Evolutionary conservation across 495 filamentous ascomycete species (phyloP).

Genomic region (Talaromyces adpressus): DNA sequence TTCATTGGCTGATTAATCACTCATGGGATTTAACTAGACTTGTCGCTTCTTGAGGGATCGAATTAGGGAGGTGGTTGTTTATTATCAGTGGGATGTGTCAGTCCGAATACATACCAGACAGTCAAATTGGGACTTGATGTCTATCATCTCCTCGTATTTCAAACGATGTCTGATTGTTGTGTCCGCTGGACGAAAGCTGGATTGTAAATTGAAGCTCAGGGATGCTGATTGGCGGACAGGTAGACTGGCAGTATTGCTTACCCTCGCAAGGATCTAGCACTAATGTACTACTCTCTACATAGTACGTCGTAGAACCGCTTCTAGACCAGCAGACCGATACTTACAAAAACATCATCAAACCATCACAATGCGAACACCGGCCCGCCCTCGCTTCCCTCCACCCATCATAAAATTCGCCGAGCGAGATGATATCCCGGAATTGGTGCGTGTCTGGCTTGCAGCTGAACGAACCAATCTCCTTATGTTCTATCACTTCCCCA

Average conservation of each 20-base stretch:
- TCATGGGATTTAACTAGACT: background rate
- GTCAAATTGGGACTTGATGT: background rate
- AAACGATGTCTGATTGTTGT: background rate
- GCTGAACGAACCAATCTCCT: background rate
- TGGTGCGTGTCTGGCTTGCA: background rate
- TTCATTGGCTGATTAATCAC: background rate
- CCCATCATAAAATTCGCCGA: background rate
- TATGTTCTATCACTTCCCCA: conserved; percentile 1
- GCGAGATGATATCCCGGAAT: conserved; percentile 1
- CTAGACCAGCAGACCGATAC: background rate
- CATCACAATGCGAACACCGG: background rate
- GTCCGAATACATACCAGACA: background rate
- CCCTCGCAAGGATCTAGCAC: background rate
- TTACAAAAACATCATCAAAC: background rate
- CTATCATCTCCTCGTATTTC: background rate
- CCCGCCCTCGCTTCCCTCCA: background rate
- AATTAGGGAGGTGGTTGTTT: background rate
- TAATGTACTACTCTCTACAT: background rate
- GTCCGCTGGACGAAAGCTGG: background rate
- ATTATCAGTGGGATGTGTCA: background rate
- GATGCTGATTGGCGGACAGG: background rate
- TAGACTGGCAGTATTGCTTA: background rate
- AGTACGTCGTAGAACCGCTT: background rate
- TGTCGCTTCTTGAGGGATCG: background rate
- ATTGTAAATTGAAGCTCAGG: background rate